These are phyloP conservation scores for Aureobasidium mangrovei DNA, from an alignment of 2,329 filamentous ascomycete genomes.

Conservation along the genomic window DNA sequence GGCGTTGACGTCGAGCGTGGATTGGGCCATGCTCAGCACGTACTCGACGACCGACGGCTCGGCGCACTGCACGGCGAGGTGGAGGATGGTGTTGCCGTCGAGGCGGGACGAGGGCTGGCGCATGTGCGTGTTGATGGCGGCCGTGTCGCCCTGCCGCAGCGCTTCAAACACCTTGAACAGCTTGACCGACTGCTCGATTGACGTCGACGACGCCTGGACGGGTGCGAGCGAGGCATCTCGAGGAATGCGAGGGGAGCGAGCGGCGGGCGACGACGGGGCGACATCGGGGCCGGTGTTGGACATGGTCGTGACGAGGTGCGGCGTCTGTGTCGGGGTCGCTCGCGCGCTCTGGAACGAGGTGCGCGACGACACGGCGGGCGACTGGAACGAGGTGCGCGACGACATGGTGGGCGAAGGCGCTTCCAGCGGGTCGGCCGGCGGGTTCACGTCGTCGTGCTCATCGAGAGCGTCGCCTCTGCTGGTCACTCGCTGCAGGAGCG, in stretches of 20 bases:
- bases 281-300: slow-evolving; percentile 19
- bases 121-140: slow-evolving; percentile 79
- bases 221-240: slow-evolving; percentile 24
- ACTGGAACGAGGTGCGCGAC: background rate
- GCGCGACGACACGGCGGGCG: background rate
- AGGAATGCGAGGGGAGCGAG: slow-evolving; percentile 12
- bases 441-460: background rate
- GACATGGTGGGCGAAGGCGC: slow-evolving; percentile 7
- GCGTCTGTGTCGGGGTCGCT: slow-evolving; percentile 15
- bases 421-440: background rate
- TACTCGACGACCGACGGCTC: slow-evolving; percentile 90
- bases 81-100: slow-evolving; percentile 82
- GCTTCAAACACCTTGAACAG: slow-evolving; percentile 94
- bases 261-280: background rate
- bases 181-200: slow-evolving; percentile 84
- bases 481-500: slow-evolving; percentile 45
- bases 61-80: slow-evolving; percentile 91
- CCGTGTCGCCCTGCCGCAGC: slow-evolving; percentile 80
- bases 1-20: slow-evolving; percentile 68
- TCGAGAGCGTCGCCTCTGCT: slow-evolving; percentile 34
- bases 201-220: slow-evolving; percentile 21
- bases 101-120: slow-evolving; percentile 44
- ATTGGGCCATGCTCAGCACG: slow-evolving; percentile 58
- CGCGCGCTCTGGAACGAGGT: background rate
- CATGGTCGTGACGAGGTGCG: slow-evolving; percentile 30